Percentiles rank a stretch among this genome's conserved stretches.
phyloP scores from a whole-genome alignment of 1,284 basidiomycete species.

The Naganishia cerealis region DNA sequence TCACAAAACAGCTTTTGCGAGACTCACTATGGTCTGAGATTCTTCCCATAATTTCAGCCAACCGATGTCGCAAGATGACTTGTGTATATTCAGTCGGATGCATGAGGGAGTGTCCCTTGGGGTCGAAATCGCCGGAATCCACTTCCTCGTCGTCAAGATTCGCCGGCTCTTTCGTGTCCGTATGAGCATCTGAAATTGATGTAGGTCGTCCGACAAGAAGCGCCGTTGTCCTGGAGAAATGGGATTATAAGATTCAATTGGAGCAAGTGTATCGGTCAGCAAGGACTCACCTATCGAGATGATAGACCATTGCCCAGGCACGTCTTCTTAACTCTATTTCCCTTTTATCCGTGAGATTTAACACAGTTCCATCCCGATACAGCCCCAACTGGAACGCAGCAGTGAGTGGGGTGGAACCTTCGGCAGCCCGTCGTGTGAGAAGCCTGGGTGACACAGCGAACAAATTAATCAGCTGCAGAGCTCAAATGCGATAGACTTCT shows the following conservation, averaged over 20 bases:
- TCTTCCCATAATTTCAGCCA: constrained; percentile 55
- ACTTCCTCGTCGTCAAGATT: constrained; percentile 56
- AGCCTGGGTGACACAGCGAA: constrained; percentile 40
- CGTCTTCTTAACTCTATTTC: constrained; percentile 55
- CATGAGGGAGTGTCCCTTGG: constrained; percentile 52
- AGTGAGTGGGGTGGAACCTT: constrained; percentile 54
- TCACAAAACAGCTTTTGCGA: neutral
- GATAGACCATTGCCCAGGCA: constrained; percentile 55
- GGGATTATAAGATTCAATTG: neutral
- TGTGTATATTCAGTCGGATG: constrained; percentile 55
- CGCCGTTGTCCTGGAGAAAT: constrained; percentile 47
- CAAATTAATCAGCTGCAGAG: too few species aligned
- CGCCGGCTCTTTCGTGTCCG: constrained; percentile 53
- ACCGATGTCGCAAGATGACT: constrained; percentile 51
- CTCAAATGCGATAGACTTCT: too few species aligned
- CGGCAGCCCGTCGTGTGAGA: constrained; percentile 53
- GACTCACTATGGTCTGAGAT: constrained; percentile 52
- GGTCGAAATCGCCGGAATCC: constrained; percentile 52
- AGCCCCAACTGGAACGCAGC: constrained; percentile 55
- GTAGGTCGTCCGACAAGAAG: constrained; percentile 54
- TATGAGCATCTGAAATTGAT: constrained; percentile 54
- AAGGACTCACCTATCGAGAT: constrained; percentile 45
- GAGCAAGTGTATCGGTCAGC: neutral
- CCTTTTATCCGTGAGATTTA: constrained; percentile 53
- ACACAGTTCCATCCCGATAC: constrained; percentile 54